Base-by-base conservation (phyloP, 2,329 filamentous ascomycete genomes). In the Metarhizium anisopliae region DNA sequence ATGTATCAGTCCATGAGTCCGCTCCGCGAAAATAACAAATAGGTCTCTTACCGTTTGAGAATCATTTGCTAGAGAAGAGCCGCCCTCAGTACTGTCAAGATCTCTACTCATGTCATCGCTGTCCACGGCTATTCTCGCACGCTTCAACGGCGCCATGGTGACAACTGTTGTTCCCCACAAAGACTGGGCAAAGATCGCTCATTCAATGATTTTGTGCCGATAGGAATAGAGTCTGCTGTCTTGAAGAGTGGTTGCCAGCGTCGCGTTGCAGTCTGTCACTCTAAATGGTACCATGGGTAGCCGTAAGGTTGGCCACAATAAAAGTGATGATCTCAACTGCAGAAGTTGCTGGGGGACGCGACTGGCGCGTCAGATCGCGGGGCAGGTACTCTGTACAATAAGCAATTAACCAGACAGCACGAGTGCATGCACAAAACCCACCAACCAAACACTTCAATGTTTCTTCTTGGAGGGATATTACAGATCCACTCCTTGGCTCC, bases 131-230 rank as follows among this genome's bases (percentile, higher is more conserved):
- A 62, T 70, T 47, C 74, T 71, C 25, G 71, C 68, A 59, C 78
- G 75, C 66, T 82, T 81, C 29, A 63, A 54, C 5, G 64, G 62
- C 50, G 65, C 59, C 68, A 72, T 71, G 30, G 29, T 49, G 25
- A 30, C 16, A 14, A 45, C 42, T 45, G 16, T 10, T 6, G 42
- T 11, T 45, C 6, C 10, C 42, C 18, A 11, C n/a, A 45, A 45
- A 45, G 2, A 11, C 18, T 20, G 4, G 6, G n/a, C 42, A 45
- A 13, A 7, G n/a, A 40, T 45, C 11, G n/a, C 6, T 45, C 14
- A 45, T 1, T 45, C n/a, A 20, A 16, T 11, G 16, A 16, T 20
- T 16, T 2, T 18, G 42, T 10, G n/a, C n/a, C 4, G n/a, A 45
- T 20, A 25, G 16, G 20, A 45, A 20, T 7, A 16, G 18, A 16